These are phyloP conservation scores for Leucosporidium creatinivorum DNA, from an alignment of 768 basidiomycete genomes.

Conservation along the genomic window DNA sequence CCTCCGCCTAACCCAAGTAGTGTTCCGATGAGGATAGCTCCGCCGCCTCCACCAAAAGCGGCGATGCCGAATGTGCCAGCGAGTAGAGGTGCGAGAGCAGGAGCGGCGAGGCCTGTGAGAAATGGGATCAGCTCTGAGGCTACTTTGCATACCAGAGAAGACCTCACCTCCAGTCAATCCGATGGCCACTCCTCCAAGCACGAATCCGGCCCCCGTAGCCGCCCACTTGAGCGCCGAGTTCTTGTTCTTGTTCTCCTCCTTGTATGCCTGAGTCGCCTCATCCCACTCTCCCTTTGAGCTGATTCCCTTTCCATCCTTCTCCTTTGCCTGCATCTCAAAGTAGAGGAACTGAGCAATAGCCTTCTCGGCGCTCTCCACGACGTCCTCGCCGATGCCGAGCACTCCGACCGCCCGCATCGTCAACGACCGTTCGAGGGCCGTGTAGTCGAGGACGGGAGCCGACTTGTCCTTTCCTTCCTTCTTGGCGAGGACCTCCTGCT, in stretches of 20 bases:
- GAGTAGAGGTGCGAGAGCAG: slow-evolving; percentile 31
- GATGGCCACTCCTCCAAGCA: slow-evolving; percentile 34
- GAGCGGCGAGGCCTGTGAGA: slow-evolving; percentile 34
- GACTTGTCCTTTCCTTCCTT: not conserved
- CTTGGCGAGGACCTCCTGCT: slow-evolving; percentile 5
- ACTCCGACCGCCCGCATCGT: slow-evolving; percentile 7
- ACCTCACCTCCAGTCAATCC: slow-evolving; percentile 34
- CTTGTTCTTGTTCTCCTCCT: slow-evolving; percentile 18
- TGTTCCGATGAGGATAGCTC: slow-evolving; percentile 35
- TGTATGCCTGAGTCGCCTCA: slow-evolving; percentile 19
- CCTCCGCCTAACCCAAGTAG: slow-evolving; percentile 35
- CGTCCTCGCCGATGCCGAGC: slow-evolving; percentile 7
- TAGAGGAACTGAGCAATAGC: slow-evolving; percentile 27
- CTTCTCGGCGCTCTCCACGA: slow-evolving; percentile 20
- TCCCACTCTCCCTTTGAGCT: slow-evolving; percentile 16
- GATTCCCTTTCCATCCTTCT: not conserved
- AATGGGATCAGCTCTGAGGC: not conserved
- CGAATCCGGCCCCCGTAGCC: slow-evolving; percentile 34
- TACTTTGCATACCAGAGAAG: not conserved
- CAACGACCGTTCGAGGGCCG: slow-evolving; percentile 24
- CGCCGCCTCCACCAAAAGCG: slow-evolving; percentile 30
- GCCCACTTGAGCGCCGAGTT: slow-evolving; percentile 31
- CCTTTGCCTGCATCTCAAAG: slow-evolving; percentile 19
- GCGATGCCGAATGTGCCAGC: slow-evolving; percentile 26
- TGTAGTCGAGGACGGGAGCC: slow-evolving; percentile 14